Conservation (phyloP, 306 rosid species). For the Quercus rubra region DNA sequence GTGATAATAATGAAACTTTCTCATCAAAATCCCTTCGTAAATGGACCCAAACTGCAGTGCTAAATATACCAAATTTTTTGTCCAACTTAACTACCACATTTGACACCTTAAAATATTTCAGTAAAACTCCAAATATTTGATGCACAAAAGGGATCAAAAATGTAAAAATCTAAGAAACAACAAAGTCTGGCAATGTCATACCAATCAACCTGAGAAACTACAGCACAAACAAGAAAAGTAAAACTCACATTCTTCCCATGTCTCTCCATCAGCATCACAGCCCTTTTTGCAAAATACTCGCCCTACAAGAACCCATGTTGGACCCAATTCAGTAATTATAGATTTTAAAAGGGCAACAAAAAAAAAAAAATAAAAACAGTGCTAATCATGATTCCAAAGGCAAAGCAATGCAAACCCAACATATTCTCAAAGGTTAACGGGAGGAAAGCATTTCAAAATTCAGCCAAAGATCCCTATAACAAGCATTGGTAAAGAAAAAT, state of each 20-base stretch:
- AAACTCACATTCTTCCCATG: constrained; percentile 82
- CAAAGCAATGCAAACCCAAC: not conserved
- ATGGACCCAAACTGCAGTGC: not conserved
- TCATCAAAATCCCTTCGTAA: not conserved
- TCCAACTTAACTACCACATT: not conserved
- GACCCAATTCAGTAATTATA: not conserved
- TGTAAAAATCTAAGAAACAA: not conserved
- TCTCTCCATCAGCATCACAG: constrained; percentile 64
- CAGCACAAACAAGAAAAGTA: not conserved
- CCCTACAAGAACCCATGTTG: constrained; percentile 51
- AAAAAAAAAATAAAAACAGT: too few relatives aligned
- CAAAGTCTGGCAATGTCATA: not conserved
- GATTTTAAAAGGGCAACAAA: not conserved
- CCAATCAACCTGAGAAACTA: not conserved
- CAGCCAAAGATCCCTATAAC: not conserved
- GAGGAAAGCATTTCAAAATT: not conserved
- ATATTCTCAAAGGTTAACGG: not conserved
- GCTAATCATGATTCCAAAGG: too few relatives aligned
- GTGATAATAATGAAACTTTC: not conserved
- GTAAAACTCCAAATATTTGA: not conserved
- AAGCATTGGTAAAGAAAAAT: not conserved
- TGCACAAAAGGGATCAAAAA: not conserved
- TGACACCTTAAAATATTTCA: not conserved
- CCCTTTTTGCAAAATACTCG: constrained; percentile 97
- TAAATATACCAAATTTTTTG: not conserved